Evolutionary conservation across 1,139 yeast genomes (phyloP), one percentile per base, ranked within the genome.

Genomic region (Candida freyschussii): DNA sequence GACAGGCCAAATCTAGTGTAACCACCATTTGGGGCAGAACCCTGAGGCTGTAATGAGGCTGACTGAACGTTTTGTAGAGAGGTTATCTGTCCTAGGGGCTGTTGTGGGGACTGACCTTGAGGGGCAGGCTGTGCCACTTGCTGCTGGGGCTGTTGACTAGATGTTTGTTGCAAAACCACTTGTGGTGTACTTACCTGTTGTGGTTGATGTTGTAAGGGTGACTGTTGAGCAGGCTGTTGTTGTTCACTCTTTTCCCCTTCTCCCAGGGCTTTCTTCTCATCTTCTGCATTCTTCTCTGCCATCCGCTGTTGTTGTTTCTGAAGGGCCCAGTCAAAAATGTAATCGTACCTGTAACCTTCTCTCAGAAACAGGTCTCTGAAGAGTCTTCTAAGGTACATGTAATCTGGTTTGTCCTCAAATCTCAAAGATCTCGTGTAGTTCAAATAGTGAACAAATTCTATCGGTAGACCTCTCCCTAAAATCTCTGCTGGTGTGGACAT

Each of bases 391-490:
- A 91, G 72, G 57, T 82, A 89, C 32, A 82, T 75, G 59, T 91
- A 91, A 62, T 91, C 97, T 7, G 98, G 98, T 58, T 87, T 86
- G 59, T 91, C 97, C 55, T 91, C 97, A 57, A 91, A 91, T 48
- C 96, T 75, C 54, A 91, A 73, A 31, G 93, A 81, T 50, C 93
- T 84, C 39, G 94, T 82, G 60, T 91, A 91, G 52, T 80, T 78
- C 71, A 91, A 72, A 59, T 87, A 89, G 52, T 84, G 84, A 50
- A 84, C 77, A 57, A 91, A 89, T 60, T 91, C 97, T 35, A 73
- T 69, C 18, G 98, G 98, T 50, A 91, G 73, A 5, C 97, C 97
- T 52, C 87, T 78, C 40, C 96, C 87, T 52, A 91, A 72, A 18
- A 81, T 75, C 55, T 89, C 96, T 31, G 91, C 77, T 18, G 95